phyloP scores from a whole-genome alignment of 805 yeast species.

The Candida michaelii region DNA sequence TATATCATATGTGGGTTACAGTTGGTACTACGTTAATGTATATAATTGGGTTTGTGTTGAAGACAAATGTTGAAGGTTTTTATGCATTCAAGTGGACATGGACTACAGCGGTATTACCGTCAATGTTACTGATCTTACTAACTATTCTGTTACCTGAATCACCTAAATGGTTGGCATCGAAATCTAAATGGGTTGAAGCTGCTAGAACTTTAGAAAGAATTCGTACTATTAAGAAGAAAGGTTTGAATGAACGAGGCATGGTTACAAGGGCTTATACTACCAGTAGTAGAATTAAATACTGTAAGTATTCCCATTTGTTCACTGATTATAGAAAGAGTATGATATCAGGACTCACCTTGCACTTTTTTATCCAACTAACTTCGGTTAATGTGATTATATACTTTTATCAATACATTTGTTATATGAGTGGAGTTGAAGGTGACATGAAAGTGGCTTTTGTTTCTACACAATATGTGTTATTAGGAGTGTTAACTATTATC shows the following conservation, averaged over 20 bases:
- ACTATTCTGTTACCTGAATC: conserved; percentile 29
- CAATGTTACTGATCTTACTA: conserved; percentile 18
- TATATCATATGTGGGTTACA: conserved; percentile 22
- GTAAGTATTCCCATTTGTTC: conserved; percentile 34
- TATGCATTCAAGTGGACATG: conserved; percentile 20
- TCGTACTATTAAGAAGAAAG: conserved; percentile 7
- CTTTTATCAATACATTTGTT: conserved; percentile 47
- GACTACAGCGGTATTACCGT: conserved; percentile 22
- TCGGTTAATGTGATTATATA: conserved; percentile 45
- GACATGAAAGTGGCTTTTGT: conserved; percentile 31
- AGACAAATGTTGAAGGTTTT: conserved; percentile 9
- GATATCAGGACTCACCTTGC: conserved; percentile 37
- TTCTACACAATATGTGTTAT: conserved; percentile 37
- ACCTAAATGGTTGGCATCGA: conserved; percentile 30
- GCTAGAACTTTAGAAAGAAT: conserved; percentile 20
- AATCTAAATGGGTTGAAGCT: conserved; percentile 37
- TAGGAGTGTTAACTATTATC: conserved; percentile 40
- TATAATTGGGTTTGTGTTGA: conserved; percentile 17
- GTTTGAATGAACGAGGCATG: conserved; percentile 16
- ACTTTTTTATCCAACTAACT: conserved; percentile 44
- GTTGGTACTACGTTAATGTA: conserved; percentile 21
- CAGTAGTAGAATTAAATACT: conserved; percentile 18
- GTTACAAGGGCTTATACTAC: conserved; percentile 27
- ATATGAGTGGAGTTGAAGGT: conserved; percentile 44
- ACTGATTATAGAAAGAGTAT: conserved; percentile 34